These are phyloP conservation scores for cucumber (Cucumis sativus) DNA, from an alignment of 306 rosid genomes.

Conservation along the genomic window Cucumber_9930_V3 NC_026660.2:26744501-26745000, in stretches of 20 bases:
- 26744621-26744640: too few species aligned
- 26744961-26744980: neutral
- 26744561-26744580: too few species aligned
- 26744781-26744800: neutral
- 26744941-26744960: neutral
- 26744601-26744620: too few species aligned
- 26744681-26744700: neutral
- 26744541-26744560: too few species aligned
- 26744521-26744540: too few species aligned
- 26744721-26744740: neutral
- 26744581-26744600: too few species aligned
- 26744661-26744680: too few species aligned
- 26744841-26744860: neutral
- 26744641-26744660: too few species aligned
- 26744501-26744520: too few species aligned
- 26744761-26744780: neutral
- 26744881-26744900: neutral
- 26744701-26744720: neutral
- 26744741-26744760: neutral
- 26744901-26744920: neutral
- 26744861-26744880: neutral
- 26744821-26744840: neutral
- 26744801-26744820: neutral
- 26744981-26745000: neutral
- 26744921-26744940: neutral